A percentile compares a stretch with the other conserved stretches of the same genome.
phyloP scores from a whole-genome alignment of 768 basidiomycete genomes.

The Sistotremastrum niveocremeum region DNA sequence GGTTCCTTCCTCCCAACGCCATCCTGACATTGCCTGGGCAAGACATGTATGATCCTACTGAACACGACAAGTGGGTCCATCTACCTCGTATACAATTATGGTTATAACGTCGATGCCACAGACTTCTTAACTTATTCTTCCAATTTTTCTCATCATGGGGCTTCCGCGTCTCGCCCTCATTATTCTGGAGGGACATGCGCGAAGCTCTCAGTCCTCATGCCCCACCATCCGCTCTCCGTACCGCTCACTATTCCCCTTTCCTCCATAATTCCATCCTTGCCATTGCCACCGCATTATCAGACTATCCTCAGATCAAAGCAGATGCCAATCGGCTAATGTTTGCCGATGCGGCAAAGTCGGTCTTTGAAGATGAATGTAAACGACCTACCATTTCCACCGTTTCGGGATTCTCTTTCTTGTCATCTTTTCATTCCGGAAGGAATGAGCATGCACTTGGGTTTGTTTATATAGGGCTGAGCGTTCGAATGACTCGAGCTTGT shows the following conservation, averaged over 20 bases:
- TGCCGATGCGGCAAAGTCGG: slow-evolving; percentile 24
- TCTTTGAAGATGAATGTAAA: slow-evolving; percentile 26
- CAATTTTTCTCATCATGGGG: too few relatives aligned
- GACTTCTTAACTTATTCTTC: too few relatives aligned
- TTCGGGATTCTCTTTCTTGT: slow-evolving; percentile 24
- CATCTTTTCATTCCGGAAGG: slow-evolving; percentile 24
- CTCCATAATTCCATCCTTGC: slow-evolving; percentile 53
- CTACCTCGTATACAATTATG: too few relatives aligned
- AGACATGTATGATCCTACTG: too few relatives aligned
- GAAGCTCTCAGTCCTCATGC: too few relatives aligned
- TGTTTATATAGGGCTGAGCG: slow-evolving; percentile 40
- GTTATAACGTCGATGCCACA: too few relatives aligned
- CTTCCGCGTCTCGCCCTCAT: too few relatives aligned
- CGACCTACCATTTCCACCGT: slow-evolving; percentile 28
- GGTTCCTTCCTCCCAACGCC: too few relatives aligned
- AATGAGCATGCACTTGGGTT: slow-evolving; percentile 31
- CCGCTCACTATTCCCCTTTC: slow-evolving; percentile 54
- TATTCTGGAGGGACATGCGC: too few relatives aligned
- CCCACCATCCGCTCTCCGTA: slow-evolving; percentile 14
- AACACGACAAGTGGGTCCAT: too few relatives aligned
- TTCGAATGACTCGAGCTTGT: slow-evolving; percentile 47
- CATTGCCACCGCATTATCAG: slow-evolving; percentile 25
- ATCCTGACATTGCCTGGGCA: too few relatives aligned
- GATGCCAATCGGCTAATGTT: slow-evolving; percentile 18
- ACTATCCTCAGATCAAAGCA: slow-evolving; percentile 21